Percentiles rank a stretch among this genome's conserved stretches.
These are phyloP conservation scores for Penicillium sp. DNA, from an alignment of 2,329 filamentous ascomycete genomes.

Conservation along the genomic window DNA sequence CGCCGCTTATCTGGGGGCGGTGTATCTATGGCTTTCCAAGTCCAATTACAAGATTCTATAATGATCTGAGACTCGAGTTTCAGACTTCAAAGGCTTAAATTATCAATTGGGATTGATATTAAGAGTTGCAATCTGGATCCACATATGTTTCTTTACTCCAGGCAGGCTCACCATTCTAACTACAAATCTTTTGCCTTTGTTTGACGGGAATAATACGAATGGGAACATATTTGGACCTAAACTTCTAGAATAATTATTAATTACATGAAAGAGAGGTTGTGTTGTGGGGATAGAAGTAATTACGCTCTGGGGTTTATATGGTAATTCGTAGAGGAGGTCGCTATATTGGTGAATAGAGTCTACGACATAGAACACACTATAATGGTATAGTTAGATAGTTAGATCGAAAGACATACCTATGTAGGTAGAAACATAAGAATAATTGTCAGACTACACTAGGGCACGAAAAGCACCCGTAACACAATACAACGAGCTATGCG, in stretches of 20 bases:
- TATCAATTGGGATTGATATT: not conserved
- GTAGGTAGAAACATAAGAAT: too few species aligned
- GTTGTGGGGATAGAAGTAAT: too few species aligned
- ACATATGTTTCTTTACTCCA: not conserved
- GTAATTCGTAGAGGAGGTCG: not conserved
- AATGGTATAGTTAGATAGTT: not conserved
- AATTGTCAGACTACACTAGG: not conserved
- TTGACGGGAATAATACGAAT: not conserved
- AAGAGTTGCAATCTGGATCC: not conserved
- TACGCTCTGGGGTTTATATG: not conserved
- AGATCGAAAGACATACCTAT: not conserved
- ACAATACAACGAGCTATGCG: not conserved
- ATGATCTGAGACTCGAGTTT: not conserved
- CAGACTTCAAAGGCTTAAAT: not conserved
- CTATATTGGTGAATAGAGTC: not conserved
- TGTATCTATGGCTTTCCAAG: conserved; percentile 1
- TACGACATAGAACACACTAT: not conserved
- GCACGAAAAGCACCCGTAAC: not conserved
- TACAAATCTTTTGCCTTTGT: too few species aligned
- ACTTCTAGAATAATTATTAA: not conserved
- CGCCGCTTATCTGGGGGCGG: conserved; percentile 21
- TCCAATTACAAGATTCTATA: not conserved
- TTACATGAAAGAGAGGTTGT: not conserved
- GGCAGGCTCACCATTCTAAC: not conserved
- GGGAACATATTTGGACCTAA: not conserved